These are phyloP conservation scores for Cladosporium sp. DNA, from an alignment of 2,329 filamentous ascomycete species.

Conservation along the genomic window DNA sequence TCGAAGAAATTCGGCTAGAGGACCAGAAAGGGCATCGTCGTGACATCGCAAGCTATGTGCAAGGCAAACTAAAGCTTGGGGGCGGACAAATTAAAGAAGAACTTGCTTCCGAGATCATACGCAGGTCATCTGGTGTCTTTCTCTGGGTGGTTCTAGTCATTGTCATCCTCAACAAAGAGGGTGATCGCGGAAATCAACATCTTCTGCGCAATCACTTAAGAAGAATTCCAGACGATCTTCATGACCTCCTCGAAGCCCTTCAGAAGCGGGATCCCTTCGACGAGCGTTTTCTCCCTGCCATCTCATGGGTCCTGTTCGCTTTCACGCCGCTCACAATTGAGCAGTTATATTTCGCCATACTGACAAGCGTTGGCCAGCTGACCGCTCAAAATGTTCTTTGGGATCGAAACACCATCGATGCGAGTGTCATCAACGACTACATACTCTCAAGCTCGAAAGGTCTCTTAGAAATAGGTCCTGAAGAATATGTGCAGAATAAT, in stretches of 20 bases:
- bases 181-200: background rate
- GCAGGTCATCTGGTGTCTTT: slow-evolving; percentile 35
- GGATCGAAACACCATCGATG: background rate
- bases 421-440: background rate
- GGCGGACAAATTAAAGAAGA: background rate
- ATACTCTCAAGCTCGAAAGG: background rate
- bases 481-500: background rate
- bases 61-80: background rate
- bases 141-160: slow-evolving; percentile 45
- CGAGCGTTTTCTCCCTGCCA: background rate
- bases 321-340: background rate
- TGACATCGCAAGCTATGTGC: background rate
- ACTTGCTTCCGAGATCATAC: background rate
- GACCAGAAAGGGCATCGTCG: background rate
- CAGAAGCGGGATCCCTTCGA: background rate
- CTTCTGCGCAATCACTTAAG: background rate
- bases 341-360: background rate
- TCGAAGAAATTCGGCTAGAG: background rate
- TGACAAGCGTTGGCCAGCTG: background rate
- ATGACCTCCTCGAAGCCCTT: background rate
- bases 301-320: background rate
- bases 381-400: background rate
- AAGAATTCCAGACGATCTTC: background rate
- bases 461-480: background rate
- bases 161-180: slow-evolving; percentile 41